Base-by-base conservation (phyloP, 805 yeast genomes). In the Yarrowia sp. region DNA sequence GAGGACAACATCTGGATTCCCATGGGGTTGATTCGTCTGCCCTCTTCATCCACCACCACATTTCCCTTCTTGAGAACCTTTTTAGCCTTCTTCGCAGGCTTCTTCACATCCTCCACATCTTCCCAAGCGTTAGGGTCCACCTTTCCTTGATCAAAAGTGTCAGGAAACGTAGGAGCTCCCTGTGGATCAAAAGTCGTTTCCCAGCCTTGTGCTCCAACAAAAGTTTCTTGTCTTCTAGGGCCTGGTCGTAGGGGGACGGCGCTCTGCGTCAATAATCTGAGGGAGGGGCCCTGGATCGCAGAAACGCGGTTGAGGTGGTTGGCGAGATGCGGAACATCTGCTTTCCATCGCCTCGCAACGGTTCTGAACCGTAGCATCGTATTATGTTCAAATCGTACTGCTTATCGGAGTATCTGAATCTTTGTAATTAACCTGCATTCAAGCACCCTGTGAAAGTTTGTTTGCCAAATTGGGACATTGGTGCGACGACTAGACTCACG, bases 21-120 rank as follows among this genome's bases (percentile, higher is more conserved):
- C 11, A 74, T 74, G 2, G 74, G 70, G 45, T 74, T 74, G 33
- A 68, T 68, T 41, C 96, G 14, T n/a, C 63, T 22, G n/a, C 50
- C 50, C 3, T 57, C 50, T 3, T 39, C 9, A n/a, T 57, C 63
- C 5, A 51, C 32, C 44, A 38, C 60, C 9, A 51, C 60, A 15
- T 51, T 51, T 2, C 60, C 58, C 43, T 38, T 31, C 17, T 36
- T 45, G 10, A 28, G 5, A 8, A 9, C 13, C 41, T 50, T 50
- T 8, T 8, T 11, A 10, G 36, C 18, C 32, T 18, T 22, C 33
- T 51, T 51, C n/a, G 8, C 35, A 22, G 43, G 4, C 17, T 18
- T 8, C 35, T 22, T 35, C 13, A 35, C 35, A 28, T 51, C 60
- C 60, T 51, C 60, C 22, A 51, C 60, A 51, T 51, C 60, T 5